Percentiles rank a stretch among this genome's conserved stretches.
Evolutionary conservation across 768 basidiomycete species (phyloP).

Genomic region (Lactarius akahatsu): DNA sequence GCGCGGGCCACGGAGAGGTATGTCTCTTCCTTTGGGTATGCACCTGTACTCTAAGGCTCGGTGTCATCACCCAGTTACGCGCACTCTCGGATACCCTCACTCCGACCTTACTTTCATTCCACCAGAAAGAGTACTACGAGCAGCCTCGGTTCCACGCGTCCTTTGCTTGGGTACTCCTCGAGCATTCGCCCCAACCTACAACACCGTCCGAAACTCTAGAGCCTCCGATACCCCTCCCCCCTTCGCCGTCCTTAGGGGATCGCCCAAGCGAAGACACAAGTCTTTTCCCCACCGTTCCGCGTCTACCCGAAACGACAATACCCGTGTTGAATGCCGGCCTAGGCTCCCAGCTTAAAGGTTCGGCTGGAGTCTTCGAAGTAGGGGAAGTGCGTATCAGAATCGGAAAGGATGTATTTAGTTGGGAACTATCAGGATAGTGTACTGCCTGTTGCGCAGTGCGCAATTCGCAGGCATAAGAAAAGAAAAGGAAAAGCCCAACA

Average conservation of each 20-base stretch:
- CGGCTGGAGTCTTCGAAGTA: constrained; percentile 52
- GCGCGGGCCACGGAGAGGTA: constrained; percentile 82
- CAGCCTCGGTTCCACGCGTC: constrained; percentile 86
- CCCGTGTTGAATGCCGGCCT: constrained; percentile 50
- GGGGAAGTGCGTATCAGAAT: constrained; percentile 62
- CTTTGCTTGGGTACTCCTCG: constrained; percentile 81
- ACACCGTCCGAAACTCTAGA: background rate
- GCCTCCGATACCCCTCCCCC: background rate
- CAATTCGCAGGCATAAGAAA: too few relatives aligned
- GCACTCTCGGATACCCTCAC: constrained; percentile 54
- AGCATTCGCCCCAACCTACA: constrained; percentile 28
- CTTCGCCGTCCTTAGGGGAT: background rate
- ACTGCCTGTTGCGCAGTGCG: too few relatives aligned
- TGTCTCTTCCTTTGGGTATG: background rate
- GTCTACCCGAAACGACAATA: constrained; percentile 51
- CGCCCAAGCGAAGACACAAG: constrained; percentile 18
- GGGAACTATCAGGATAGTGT: constrained; percentile 38
- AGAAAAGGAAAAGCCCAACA: too few relatives aligned
- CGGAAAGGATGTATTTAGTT: constrained; percentile 61
- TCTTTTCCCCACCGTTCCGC: constrained; percentile 50
- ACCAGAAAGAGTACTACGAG: constrained; percentile 77
- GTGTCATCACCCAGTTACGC: constrained; percentile 50
- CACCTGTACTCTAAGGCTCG: constrained; percentile 1
- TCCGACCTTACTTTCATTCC: constrained; percentile 56
- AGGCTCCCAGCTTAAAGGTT: constrained; percentile 43